These are phyloP conservation scores for Penicillium sp. DNA, from an alignment of 2,329 filamentous ascomycete species.

Conservation along the genomic window DNA sequence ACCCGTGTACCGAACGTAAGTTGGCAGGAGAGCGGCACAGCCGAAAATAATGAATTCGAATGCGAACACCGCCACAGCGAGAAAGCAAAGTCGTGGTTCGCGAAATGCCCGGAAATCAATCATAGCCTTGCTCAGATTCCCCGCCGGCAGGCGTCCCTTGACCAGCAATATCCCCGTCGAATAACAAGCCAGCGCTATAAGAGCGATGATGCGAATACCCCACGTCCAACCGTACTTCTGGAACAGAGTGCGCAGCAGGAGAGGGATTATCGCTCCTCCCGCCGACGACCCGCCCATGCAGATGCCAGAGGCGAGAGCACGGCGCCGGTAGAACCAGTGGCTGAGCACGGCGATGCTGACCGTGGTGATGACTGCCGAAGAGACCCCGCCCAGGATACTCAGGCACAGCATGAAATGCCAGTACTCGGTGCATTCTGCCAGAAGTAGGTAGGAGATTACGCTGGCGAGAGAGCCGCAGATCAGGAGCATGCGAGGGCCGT, in stretches of 20 bases:
- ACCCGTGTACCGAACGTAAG: slow-evolving; percentile 45
- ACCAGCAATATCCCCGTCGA: slow-evolving; percentile 35
- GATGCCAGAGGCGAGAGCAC: slow-evolving; percentile 43
- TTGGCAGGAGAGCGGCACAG: slow-evolving; percentile 51
- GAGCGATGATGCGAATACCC: slow-evolving; percentile 41
- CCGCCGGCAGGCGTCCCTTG: slow-evolving; percentile 36
- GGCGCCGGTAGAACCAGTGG: slow-evolving; percentile 44
- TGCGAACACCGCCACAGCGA: slow-evolving; percentile 47
- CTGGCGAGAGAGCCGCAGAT: slow-evolving; percentile 42
- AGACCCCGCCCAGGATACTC: slow-evolving; percentile 38
- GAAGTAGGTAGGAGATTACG: slow-evolving; percentile 47
- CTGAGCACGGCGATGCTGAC: slow-evolving; percentile 41
- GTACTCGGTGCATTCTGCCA: slow-evolving; percentile 51
- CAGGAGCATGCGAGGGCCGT: slow-evolving; percentile 48
- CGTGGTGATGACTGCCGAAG: slow-evolving; percentile 40
- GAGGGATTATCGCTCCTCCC: slow-evolving; percentile 41
- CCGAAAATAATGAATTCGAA: slow-evolving; percentile 55
- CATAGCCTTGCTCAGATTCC: slow-evolving; percentile 29
- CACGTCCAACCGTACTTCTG: slow-evolving; percentile 38
- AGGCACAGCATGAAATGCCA: slow-evolving; percentile 53
- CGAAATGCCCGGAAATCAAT: slow-evolving; percentile 48
- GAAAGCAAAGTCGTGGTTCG: slow-evolving; percentile 45
- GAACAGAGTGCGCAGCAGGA: slow-evolving; percentile 37
- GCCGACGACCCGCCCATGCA: slow-evolving; percentile 45
- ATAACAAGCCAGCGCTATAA: slow-evolving; percentile 40